A percentile compares a stretch with the other conserved stretches of the same genome.
Evolutionary conservation across 257 asterid species (phyloP).

Genomic region (Cinchona pubescens): DNA sequence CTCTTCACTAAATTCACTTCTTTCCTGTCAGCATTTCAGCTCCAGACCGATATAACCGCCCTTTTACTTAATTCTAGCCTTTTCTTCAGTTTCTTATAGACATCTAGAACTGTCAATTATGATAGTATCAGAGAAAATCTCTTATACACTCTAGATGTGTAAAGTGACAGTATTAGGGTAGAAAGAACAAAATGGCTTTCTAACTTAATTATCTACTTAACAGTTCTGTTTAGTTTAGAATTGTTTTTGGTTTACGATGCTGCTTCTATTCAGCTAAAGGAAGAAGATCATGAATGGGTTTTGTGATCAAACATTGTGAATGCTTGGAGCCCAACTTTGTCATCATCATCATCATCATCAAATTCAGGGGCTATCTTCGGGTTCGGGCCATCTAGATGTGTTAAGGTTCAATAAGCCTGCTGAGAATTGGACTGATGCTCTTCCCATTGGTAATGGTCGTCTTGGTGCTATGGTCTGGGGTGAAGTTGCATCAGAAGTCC

Average conservation of each 20-base stretch:
- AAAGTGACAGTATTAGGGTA: not conserved
- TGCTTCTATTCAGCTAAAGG: conserved; percentile 17
- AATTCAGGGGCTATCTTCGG: conserved; percentile 10
- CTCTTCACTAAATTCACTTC: not conserved
- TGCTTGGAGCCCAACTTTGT: conserved; percentile 49
- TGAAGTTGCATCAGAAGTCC: conserved; percentile 49
- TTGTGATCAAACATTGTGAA: conserved; percentile 33
- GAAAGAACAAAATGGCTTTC: not conserved
- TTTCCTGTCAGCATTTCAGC: not conserved
- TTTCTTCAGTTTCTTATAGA: conserved; percentile 6
- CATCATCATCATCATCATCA: conserved; percentile 20
- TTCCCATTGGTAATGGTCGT: conserved; percentile 78
- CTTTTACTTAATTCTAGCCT: not conserved
- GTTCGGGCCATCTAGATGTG: conserved; percentile 47
- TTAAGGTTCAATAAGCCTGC: conserved; percentile 55
- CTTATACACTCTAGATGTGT: too few relatives aligned
- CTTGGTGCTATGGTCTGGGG: conserved; percentile 95
- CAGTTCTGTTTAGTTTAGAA: not conserved
- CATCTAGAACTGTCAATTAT: too few relatives aligned
- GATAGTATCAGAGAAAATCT: too few relatives aligned
- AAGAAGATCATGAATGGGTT: conserved; percentile 26
- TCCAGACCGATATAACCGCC: conserved; percentile 23
- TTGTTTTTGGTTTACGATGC: not conserved
- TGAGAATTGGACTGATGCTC: conserved; percentile 80
- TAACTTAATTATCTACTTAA: not conserved